phyloP scores from a whole-genome alignment of 176 grass and related monocot genomes.

The Eragrostis curvula region DNA sequence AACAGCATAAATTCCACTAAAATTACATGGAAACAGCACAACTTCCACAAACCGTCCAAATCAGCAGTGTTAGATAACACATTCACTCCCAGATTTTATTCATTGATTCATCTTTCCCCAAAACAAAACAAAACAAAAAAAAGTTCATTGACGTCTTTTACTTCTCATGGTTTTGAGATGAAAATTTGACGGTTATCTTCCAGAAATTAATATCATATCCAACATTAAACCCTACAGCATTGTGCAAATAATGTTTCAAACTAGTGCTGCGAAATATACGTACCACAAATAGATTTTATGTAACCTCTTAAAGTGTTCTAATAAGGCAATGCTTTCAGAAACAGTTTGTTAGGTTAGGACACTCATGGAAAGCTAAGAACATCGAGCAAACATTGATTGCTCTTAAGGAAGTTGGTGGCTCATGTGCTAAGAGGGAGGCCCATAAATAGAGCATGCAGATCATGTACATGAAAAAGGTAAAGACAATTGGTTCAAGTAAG shows the following conservation, averaged over 20 bases:
- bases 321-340: slow-evolving; percentile 11
- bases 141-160: too few relatives aligned
- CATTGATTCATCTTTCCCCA: too few relatives aligned
- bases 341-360: slow-evolving; percentile 1
- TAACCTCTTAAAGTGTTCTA: background rate
- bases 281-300: background rate
- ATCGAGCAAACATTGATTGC: slow-evolving; percentile 31
- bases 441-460: slow-evolving; percentile 32
- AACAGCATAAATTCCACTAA: background rate
- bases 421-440: slow-evolving; percentile 38
- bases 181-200: background rate
- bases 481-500: slow-evolving; percentile 10
- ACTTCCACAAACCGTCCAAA: background rate
- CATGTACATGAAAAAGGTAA: slow-evolving; percentile 36
- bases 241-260: too few relatives aligned
- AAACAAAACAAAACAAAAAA: too few relatives aligned
- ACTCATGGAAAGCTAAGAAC: slow-evolving; percentile 2
- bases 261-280: background rate
- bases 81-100: too few relatives aligned
- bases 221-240: too few relatives aligned
- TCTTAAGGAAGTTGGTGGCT: slow-evolving; percentile 32
- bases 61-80: too few relatives aligned
- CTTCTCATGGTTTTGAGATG: background rate
- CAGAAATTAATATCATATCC: background rate
- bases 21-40: background rate